Percentiles rank a stretch among this genome's conserved stretches.
phyloP scores from a whole-genome alignment of 2,329 filamentous ascomycete genomes.

The Exophiala xenobiotica region DNA sequence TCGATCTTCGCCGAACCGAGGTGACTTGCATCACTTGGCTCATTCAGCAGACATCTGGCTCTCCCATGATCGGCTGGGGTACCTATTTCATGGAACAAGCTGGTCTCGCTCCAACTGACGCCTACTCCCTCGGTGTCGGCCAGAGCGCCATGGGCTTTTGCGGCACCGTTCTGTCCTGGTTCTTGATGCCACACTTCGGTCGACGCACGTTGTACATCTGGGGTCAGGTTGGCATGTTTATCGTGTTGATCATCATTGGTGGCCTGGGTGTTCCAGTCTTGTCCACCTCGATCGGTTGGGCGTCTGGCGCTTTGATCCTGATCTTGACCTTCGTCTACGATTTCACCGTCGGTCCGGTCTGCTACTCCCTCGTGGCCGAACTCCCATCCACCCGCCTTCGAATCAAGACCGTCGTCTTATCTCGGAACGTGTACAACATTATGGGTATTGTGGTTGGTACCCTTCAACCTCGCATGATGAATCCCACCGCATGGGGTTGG shows the following conservation, averaged over 20 bases:
- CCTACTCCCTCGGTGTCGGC: slow-evolving; percentile 51
- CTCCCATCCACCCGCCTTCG: slow-evolving; percentile 56
- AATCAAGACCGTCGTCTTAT: slow-evolving; percentile 56
- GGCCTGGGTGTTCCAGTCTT: slow-evolving; percentile 32
- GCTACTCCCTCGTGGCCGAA: slow-evolving; percentile 55
- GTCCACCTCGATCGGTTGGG: slow-evolving; percentile 34
- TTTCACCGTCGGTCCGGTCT: slow-evolving; percentile 55
- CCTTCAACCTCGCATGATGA: slow-evolving; percentile 39
- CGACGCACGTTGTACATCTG: slow-evolving; percentile 33
- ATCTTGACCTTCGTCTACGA: slow-evolving; percentile 57
- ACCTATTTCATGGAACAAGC: slow-evolving; percentile 60
- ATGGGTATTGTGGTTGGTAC: slow-evolving; percentile 35
- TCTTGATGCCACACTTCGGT: slow-evolving; percentile 36
- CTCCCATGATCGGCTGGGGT: slow-evolving; percentile 63
- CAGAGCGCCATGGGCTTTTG: slow-evolving; percentile 62
- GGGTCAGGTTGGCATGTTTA: slow-evolving; percentile 58
- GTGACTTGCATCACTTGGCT: slow-evolving; percentile 42
- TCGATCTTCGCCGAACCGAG: slow-evolving; percentile 43
- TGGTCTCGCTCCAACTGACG: slow-evolving; percentile 36
- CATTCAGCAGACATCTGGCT: slow-evolving; percentile 61
- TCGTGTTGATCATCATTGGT: slow-evolving; percentile 36
- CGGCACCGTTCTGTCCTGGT: slow-evolving; percentile 54
- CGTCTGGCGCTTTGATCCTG: slow-evolving; percentile 51
- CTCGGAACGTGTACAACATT: slow-evolving; percentile 53
- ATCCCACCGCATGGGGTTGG: slow-evolving; percentile 39